Conservation (phyloP, 495 filamentous ascomycete species). For the Trichoderma reesei region DNA sequence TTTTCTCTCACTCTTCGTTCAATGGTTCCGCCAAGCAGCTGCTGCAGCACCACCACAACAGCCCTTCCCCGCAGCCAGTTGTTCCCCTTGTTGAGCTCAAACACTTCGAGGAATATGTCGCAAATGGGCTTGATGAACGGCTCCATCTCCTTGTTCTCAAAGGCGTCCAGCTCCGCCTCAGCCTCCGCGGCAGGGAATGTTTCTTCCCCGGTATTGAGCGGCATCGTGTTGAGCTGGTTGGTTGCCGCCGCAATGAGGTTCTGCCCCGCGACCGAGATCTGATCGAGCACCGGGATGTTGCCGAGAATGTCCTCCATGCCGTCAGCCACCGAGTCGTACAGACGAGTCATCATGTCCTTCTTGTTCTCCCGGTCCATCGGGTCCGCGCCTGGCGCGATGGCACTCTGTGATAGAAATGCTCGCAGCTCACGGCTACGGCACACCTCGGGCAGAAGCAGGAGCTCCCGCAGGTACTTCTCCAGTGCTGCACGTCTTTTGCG, state of each 20-base stretch:
- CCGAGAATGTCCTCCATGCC: constrained; percentile 97
- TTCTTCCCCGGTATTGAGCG: constrained; percentile 33
- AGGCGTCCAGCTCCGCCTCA: constrained; percentile 88
- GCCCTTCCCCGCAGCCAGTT: constrained; percentile 92
- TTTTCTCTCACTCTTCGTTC: constrained; percentile 88
- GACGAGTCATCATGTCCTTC: constrained; percentile 83
- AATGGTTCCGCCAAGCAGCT: constrained; percentile 81
- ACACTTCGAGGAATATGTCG: constrained; percentile 92
- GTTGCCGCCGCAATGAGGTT: constrained; percentile 86
- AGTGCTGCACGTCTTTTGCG: constrained; percentile 76
- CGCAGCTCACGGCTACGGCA: constrained; percentile 88
- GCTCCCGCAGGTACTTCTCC: constrained; percentile 74
- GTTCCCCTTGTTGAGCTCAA: constrained; percentile 87
- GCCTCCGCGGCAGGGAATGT: constrained; percentile 70
- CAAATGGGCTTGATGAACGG: constrained; percentile 98
- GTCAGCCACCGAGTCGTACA: constrained; percentile 93
- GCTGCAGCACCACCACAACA: constrained; percentile 84
- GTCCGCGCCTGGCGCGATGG: constrained; percentile 51
- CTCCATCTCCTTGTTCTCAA: constrained; percentile 78
- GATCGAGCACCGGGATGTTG: constrained; percentile 91
- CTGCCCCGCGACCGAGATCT: constrained; percentile 84
- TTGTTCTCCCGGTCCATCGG: constrained; percentile 46
- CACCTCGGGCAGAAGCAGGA: constrained; percentile 82
- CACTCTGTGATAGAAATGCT: constrained; percentile 85
- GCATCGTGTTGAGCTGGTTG: constrained; percentile 54